Percentiles rank a stretch among this genome's conserved stretches.
Evolutionary conservation across 2,329 filamentous ascomycete species (phyloP).

Genomic region (Pestalotiopsis fici): DNA sequence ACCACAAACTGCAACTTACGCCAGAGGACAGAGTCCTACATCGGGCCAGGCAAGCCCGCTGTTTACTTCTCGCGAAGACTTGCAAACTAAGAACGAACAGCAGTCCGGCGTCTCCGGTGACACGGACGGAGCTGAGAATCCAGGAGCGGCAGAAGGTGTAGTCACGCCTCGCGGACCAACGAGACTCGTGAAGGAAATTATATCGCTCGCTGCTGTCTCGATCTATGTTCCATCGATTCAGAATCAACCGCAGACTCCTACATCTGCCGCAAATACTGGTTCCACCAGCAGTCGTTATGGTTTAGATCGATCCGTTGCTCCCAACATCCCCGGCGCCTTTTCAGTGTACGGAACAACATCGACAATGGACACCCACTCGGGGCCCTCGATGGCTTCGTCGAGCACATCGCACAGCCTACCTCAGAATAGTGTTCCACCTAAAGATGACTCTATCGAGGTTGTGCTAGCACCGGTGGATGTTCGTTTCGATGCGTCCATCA

Average conservation of each 20-base stretch:
- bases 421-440: slow-evolving; percentile 12
- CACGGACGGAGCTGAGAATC: slow-evolving; percentile 6
- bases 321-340: slow-evolving; percentile 63
- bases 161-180: slow-evolving; percentile 54
- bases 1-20: neutral
- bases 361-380: slow-evolving; percentile 15
- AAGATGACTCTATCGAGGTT: slow-evolving; percentile 47
- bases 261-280: slow-evolving; percentile 15
- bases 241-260: slow-evolving; percentile 40
- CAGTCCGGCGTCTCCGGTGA: neutral
- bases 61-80: neutral
- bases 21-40: neutral
- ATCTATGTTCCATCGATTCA: slow-evolving; percentile 55
- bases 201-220: slow-evolving; percentile 51
- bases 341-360: slow-evolving; percentile 43
- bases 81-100: neutral
- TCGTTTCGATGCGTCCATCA: slow-evolving; percentile 58
- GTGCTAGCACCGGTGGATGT: slow-evolving; percentile 52
- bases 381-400: neutral
- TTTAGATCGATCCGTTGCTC: slow-evolving; percentile 35
- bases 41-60: neutral
- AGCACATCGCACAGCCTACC: slow-evolving; percentile 10
- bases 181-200: slow-evolving; percentile 56
- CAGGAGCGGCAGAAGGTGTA: slow-evolving; percentile 35
- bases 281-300: slow-evolving; percentile 5